Percentiles rank a stretch among this genome's conserved stretches.
These are phyloP conservation scores for Crataegus laevigata DNA, from an alignment of 306 rosid species.

Conservation along the genomic window DNA sequence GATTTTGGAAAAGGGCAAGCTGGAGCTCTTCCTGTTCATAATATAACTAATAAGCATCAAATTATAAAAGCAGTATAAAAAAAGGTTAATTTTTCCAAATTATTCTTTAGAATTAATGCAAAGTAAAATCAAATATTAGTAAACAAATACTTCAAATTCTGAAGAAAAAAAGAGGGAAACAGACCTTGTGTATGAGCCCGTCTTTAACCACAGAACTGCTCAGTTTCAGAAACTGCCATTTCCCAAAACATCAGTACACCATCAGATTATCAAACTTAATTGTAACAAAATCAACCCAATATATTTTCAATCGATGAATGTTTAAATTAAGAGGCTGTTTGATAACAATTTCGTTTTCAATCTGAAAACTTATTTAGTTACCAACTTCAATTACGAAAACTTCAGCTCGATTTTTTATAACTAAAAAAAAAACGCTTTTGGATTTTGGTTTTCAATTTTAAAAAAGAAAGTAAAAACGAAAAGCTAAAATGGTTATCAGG, in stretches of 20 bases:
- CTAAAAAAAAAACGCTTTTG: too few relatives aligned
- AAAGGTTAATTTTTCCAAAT: background rate
- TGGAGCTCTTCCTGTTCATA: slow-evolving; percentile 6
- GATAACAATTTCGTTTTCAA: too few relatives aligned
- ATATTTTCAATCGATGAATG: background rate
- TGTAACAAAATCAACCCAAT: background rate
- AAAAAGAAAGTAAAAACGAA: too few relatives aligned
- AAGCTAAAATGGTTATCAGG: too few relatives aligned
- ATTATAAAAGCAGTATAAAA: background rate
- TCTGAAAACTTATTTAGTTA: too few relatives aligned
- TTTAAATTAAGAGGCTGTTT: background rate
- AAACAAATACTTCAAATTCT: background rate
- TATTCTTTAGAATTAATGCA: too few relatives aligned
- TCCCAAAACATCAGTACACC: background rate
- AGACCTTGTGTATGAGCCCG: slow-evolving; percentile 7
- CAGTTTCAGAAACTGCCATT: slow-evolving; percentile 8
- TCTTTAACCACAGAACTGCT: slow-evolving; percentile 11
- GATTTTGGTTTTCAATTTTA: too few relatives aligned
- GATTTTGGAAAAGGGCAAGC: slow-evolving; percentile 10
- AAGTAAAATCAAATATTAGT: too few relatives aligned
- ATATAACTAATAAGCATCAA: background rate
- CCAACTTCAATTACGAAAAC: background rate
- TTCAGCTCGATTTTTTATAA: too few relatives aligned
- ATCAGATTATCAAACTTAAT: background rate
- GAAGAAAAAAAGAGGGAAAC: background rate